Percentiles rank a stretch among this genome's conserved stretches.
phyloP scores from a whole-genome alignment of 208 protist genomes.

The Novymonas esmeraldas region DNA sequence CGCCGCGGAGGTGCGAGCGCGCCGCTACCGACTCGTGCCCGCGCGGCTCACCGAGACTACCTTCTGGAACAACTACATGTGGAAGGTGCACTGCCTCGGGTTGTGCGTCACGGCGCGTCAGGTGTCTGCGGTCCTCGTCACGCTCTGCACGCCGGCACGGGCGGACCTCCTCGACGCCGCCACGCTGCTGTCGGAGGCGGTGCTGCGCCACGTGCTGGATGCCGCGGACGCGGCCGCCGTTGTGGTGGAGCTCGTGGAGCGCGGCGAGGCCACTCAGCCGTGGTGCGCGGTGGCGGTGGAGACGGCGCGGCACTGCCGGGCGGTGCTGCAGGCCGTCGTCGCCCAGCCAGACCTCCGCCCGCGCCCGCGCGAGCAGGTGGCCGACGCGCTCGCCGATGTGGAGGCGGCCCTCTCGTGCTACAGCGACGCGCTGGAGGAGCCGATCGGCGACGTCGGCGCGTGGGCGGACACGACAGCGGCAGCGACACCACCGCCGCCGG shows the following conservation, averaged over 20 bases:
- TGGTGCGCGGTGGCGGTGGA: slow-evolving; percentile 30
- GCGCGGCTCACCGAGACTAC: slow-evolving; percentile 61
- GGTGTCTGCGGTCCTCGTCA: slow-evolving; percentile 55
- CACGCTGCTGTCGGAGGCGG: slow-evolving; percentile 21
- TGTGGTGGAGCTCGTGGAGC: slow-evolving; percentile 50
- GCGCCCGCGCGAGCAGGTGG: slow-evolving; percentile 2
- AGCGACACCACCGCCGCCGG: no score
- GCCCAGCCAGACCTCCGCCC: slow-evolving; percentile 3
- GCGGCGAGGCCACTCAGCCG: slow-evolving; percentile 23
- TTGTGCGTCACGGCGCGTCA: slow-evolving; percentile 64
- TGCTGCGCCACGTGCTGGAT: slow-evolving; percentile 35
- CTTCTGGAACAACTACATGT: slow-evolving; percentile 90
- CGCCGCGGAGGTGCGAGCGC: slow-evolving; percentile 36
- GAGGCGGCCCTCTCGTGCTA: slow-evolving; percentile 16
- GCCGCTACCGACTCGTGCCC: slow-evolving; percentile 79
- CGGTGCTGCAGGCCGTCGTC: slow-evolving; percentile 4
- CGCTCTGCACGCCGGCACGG: slow-evolving; percentile 59
- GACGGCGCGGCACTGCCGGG: slow-evolving; percentile 24
- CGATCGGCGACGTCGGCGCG: neutral
- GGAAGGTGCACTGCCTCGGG: slow-evolving; percentile 73
- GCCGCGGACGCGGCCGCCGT: slow-evolving; percentile 55
- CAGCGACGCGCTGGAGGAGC: slow-evolving; percentile 2
- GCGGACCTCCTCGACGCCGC: neutral
- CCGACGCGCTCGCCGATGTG: neutral
- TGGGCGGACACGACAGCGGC: neutral